Evolutionary conservation across 371 early-diverging fungal species (phyloP).

Genomic region (Mycotypha africana): DNA sequence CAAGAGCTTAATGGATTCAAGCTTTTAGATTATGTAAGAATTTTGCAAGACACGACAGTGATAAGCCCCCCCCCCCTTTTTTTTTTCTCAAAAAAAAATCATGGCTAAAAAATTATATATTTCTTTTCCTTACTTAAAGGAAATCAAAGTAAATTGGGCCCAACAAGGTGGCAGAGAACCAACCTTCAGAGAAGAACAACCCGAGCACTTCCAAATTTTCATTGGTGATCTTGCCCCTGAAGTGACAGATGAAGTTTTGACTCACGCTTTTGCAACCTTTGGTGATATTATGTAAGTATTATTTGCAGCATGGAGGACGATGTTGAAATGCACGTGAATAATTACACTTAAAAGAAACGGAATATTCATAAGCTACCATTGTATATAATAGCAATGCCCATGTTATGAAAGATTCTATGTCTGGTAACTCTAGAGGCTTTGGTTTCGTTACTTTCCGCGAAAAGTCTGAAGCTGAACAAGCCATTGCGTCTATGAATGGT

Average conservation of each 20-base stretch:
- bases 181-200: slow-evolving; percentile 47
- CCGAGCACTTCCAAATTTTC: slow-evolving; percentile 77
- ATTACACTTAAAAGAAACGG: neutral
- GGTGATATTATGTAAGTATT: slow-evolving; percentile 54
- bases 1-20: slow-evolving; percentile 72
- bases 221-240: slow-evolving; percentile 86
- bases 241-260: slow-evolving; percentile 68
- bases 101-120: neutral
- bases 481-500: slow-evolving; percentile 86
- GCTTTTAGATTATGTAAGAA: slow-evolving; percentile 51
- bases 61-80: too few relatives aligned
- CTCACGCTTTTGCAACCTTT: slow-evolving; percentile 60
- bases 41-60: too few relatives aligned
- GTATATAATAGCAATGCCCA: slow-evolving; percentile 29
- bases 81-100: neutral
- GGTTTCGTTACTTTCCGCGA: slow-evolving; percentile 82
- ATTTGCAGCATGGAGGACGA: slow-evolving; percentile 42
- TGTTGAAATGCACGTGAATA: too few relatives aligned
- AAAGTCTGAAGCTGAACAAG: slow-evolving; percentile 73
- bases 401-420: slow-evolving; percentile 74
- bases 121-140: slow-evolving; percentile 14
- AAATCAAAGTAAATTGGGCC: slow-evolving; percentile 49
- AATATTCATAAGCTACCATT: slow-evolving; percentile 6
- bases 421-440: slow-evolving; percentile 79
- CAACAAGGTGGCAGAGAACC: slow-evolving; percentile 25